A percentile compares a stretch with the other conserved stretches of the same genome.
Conservation (phyloP, 176 grass and related monocot species). For the Carex pumila region DNA sequence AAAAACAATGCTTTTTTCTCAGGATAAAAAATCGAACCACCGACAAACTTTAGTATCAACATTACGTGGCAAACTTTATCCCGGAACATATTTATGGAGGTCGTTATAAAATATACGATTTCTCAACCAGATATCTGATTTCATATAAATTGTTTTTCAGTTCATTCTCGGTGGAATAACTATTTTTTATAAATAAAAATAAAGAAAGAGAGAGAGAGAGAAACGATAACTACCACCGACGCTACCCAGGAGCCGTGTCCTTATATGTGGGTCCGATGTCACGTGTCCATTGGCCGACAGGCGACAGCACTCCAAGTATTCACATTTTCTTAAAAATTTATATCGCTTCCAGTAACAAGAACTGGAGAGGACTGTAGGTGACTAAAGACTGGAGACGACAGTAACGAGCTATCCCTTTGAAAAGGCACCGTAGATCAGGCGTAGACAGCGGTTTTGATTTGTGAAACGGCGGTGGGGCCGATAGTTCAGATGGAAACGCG, state of each 20-base stretch:
- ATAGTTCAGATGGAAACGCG: not conserved
- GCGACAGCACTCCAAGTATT: not conserved
- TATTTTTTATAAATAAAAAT: no score
- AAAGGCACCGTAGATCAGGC: not conserved
- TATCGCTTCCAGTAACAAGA: not conserved
- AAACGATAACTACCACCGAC: no score
- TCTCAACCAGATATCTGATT: not conserved
- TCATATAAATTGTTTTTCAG: no score
- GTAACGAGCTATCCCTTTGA: not conserved
- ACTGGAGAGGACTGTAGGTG: not conserved
- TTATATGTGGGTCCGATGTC: not conserved
- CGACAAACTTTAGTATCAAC: not conserved
- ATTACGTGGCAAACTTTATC: not conserved
- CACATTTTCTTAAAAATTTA: not conserved
- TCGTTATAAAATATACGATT: not conserved
- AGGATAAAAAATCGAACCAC: not conserved
- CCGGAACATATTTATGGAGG: not conserved
- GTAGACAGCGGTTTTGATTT: not conserved
- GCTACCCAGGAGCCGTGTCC: not conserved
- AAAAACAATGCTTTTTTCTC: not conserved
- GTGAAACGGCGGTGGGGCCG: not conserved
- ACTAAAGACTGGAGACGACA: not conserved
- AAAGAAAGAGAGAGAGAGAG: no score
- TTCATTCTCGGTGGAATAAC: no score
- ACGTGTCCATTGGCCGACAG: not conserved